Evolutionary conservation across 805 yeast genomes (phyloP), one percentile per base, ranked within the genome.

Genomic region (Spathaspora boniae): DNA sequence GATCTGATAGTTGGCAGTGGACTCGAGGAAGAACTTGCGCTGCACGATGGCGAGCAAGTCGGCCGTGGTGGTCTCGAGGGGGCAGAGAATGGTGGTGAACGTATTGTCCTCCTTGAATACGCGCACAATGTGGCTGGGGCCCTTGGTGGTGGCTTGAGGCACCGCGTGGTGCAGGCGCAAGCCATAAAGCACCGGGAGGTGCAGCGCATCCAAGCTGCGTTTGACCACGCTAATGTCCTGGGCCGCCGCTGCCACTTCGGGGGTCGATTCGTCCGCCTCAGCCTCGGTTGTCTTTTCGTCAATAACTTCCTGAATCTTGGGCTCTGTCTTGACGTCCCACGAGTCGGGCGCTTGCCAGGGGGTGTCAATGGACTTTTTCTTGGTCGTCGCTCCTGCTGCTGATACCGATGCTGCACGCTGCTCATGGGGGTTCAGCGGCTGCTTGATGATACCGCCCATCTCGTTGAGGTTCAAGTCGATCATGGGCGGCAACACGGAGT

Each of bases 81-180:
- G 77, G 51, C 95, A 82, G 11, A 88, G 78, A 15, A 91, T 63
- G 1, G 96, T 86, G 11, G 93, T 83, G 45, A 87, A 86, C 8
- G 88, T 83, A 47, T 87, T 89, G 39, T 86, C 95, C 34, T 79
- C 84, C 40, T 83, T 78, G 62, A 84, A 88, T 2, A 91, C 80
- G 41, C 95, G 78, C 16, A 91, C 65, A 42, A 70, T 74, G 45
- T 65, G 74, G 31, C 62, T 66, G 16, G 65, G 62, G 9, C 60
- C 64, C 36, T 51, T 56, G 6, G 36, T 32, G 9, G 27, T 20
- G n/a, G 25, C 27, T 14, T 41, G 41, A 22, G 39, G 46, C 4
- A 40, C 16, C 5, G 23, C 3, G 37, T 25, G 7, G 38, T 42
- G 3, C 47, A 48, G 1, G 46, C 38, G 35, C 46, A 56, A 11